phyloP scores from a whole-genome alignment of 2,329 filamentous ascomycete species.

The Botryotinia convoluta region DNA sequence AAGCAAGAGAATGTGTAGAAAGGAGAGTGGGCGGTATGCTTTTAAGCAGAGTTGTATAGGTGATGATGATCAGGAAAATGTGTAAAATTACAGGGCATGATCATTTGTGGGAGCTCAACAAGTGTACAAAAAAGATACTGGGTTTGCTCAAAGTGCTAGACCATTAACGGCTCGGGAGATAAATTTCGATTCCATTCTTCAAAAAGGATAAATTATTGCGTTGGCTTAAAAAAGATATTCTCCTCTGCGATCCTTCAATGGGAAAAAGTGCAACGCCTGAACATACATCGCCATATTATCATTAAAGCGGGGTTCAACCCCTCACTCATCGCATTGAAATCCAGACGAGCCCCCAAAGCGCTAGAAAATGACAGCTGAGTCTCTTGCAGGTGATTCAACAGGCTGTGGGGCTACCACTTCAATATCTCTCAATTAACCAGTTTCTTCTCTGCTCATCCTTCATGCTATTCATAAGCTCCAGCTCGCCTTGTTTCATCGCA shows the following conservation, averaged over 20 bases:
- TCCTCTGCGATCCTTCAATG: background rate
- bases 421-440: conserved; percentile 69
- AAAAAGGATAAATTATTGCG: background rate
- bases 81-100: conserved; percentile 18
- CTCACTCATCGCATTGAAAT: background rate
- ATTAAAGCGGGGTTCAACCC: background rate
- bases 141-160: background rate
- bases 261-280: background rate
- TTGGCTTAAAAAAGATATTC: background rate
- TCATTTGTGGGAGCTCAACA: conserved; percentile 13
- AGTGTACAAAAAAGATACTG: conserved; percentile 13
- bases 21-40: conserved; percentile 66
- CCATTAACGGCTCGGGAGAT: background rate
- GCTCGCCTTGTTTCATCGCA: conserved; percentile 58
- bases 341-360: background rate
- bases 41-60: conserved; percentile 58
- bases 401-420: background rate
- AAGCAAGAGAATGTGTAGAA: conserved; percentile 68
- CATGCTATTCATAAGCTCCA: conserved; percentile 51
- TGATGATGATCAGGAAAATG: conserved; percentile 7
- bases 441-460: conserved; percentile 45
- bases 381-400: background rate
- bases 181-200: conserved; percentile 1
- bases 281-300: background rate
- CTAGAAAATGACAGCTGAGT: background rate